Evolutionary conservation across 441 rosid species (phyloP).

Genomic region (Theobroma grandiflorum): DNA sequence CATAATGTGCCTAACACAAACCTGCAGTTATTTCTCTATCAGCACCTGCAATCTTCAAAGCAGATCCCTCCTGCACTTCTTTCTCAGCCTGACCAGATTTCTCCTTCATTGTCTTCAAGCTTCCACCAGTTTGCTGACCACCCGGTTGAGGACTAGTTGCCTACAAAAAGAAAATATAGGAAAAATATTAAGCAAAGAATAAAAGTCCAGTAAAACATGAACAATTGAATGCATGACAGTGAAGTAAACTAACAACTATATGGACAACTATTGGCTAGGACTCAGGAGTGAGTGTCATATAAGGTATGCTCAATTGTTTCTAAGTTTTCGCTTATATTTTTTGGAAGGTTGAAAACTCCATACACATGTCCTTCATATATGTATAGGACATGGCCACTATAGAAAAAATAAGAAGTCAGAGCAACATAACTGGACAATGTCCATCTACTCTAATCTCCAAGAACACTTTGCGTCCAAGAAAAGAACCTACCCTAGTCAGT

Average conservation of each 20-base stretch:
- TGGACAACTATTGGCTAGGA: neutral
- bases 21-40: constrained; percentile 87
- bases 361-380: neutral
- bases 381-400: neutral
- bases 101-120: constrained; percentile 68
- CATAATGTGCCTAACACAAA: constrained; percentile 26
- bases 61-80: constrained; percentile 61
- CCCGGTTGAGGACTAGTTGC: constrained; percentile 79
- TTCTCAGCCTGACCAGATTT: constrained; percentile 62
- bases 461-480: constrained; percentile 20
- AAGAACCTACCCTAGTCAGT: constrained; percentile 57
- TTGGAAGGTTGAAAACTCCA: neutral
- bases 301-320: neutral
- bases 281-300: neutral
- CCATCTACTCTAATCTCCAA: constrained; percentile 11
- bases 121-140: constrained; percentile 64
- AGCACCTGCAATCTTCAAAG: constrained; percentile 73
- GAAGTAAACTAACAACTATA: neutral
- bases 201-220: constrained; percentile 14
- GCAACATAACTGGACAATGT: neutral
- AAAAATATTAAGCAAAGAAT: constrained; percentile 26
- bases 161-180: constrained; percentile 38
- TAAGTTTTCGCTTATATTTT: neutral
- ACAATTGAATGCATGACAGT: neutral
- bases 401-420: neutral